Percentiles rank a stretch among this genome's conserved stretches.
phyloP scores from a whole-genome alignment of 495 filamentous ascomycete genomes.

The Penicillium steckii region DNA sequence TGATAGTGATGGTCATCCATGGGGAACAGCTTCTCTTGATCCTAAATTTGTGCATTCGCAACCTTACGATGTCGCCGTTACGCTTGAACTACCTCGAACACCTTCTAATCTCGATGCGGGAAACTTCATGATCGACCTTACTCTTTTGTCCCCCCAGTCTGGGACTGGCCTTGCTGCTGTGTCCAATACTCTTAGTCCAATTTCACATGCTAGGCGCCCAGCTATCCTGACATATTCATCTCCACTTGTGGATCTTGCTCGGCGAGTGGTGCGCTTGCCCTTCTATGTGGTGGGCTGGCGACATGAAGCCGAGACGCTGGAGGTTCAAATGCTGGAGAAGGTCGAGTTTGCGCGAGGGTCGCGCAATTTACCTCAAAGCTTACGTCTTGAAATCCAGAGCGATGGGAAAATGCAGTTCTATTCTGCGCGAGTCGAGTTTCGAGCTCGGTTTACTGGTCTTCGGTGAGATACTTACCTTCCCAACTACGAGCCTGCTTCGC shows the following conservation, averaged over 20 bases:
- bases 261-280: constrained; percentile 52
- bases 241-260: constrained; percentile 52
- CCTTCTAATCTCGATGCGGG: constrained; percentile 57
- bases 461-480: constrained; percentile 35
- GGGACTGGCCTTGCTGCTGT: constrained; percentile 23
- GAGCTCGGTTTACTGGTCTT: constrained; percentile 70
- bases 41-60: constrained; percentile 44
- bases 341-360: constrained; percentile 59
- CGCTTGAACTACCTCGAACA: constrained; percentile 67
- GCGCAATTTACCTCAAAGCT: constrained; percentile 53
- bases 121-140: constrained; percentile 93
- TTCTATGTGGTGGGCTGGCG: constrained; percentile 59
- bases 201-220: constrained; percentile 54
- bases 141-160: constrained; percentile 48
- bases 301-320: constrained; percentile 55
- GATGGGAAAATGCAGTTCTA: constrained; percentile 74
- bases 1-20: constrained; percentile 38
- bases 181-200: constrained; percentile 25
- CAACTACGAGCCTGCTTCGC: too few species aligned
- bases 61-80: constrained; percentile 67
- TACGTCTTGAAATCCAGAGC: constrained; percentile 66
- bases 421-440: constrained; percentile 61
- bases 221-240: constrained; percentile 68
- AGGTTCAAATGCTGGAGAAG: constrained; percentile 68
- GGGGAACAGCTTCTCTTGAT: constrained; percentile 42